Conservation (phyloP, 768 basidiomycete species). For the Tylopilus sp. region DNA sequence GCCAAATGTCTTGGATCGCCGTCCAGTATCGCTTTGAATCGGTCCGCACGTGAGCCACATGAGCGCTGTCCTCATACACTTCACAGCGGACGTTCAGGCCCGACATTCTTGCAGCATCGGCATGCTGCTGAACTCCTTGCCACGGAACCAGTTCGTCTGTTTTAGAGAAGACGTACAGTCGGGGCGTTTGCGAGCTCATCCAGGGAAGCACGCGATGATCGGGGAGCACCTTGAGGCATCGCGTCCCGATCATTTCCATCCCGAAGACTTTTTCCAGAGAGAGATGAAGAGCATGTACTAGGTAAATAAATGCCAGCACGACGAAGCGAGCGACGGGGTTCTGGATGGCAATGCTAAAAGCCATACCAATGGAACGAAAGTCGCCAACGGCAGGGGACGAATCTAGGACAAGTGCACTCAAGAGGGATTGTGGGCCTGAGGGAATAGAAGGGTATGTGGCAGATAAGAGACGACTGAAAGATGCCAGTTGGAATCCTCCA, state of each 20-base stretch:
- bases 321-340: constrained; percentile 17
- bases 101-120: constrained; percentile 14
- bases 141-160: constrained; percentile 31
- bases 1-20: constrained; percentile 22
- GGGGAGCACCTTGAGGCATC: constrained; percentile 12
- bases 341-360: constrained; percentile 20
- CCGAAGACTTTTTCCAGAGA: constrained; percentile 13
- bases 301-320: constrained; percentile 11
- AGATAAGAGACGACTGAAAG: constrained; percentile 16
- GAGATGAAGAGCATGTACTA: constrained; percentile 11
- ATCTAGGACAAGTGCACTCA: constrained; percentile 21
- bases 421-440: neutral
- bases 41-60: constrained; percentile 33
- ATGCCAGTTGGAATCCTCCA: constrained; percentile 19
- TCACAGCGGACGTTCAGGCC: constrained; percentile 29
- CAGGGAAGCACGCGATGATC: constrained; percentile 30
- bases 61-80: constrained; percentile 32
- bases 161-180: constrained; percentile 37
- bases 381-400: constrained; percentile 16
- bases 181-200: constrained; percentile 28
- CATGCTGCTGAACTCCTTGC: constrained; percentile 25
- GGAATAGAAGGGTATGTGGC: constrained; percentile 14
- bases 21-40: constrained; percentile 28
- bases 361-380: constrained; percentile 17
- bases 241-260: constrained; percentile 4